A percentile compares a stretch with the other conserved stretches of the same genome.
Conservation (phyloP, 208 protist genomes). For the Trypanosoma rangeli region DNA sequence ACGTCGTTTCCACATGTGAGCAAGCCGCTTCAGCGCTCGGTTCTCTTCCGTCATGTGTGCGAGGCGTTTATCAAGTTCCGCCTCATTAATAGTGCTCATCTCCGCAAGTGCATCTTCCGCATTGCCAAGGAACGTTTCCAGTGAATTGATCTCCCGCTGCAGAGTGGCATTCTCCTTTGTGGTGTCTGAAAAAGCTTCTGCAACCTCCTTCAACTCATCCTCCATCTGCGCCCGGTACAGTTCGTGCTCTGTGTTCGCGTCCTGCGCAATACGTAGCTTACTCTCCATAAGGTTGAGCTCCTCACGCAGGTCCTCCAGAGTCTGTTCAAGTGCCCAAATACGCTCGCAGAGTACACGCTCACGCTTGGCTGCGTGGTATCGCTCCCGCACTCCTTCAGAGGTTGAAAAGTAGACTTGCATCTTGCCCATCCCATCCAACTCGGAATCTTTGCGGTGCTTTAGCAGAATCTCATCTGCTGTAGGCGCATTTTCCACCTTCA, state of each 20-base stretch:
- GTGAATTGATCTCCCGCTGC: slow-evolving; percentile 37
- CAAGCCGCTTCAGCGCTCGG: slow-evolving; percentile 33
- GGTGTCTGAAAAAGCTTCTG: slow-evolving; percentile 33
- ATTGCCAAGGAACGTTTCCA: slow-evolving; percentile 44
- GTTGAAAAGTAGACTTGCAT: slow-evolving; percentile 45
- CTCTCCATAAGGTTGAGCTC: slow-evolving; percentile 52
- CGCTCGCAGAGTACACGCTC: slow-evolving; percentile 53
- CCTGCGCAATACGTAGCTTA: slow-evolving; percentile 59
- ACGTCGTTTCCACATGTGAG: slow-evolving; percentile 72
- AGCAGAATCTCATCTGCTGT: slow-evolving; percentile 18
- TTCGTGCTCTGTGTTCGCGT: slow-evolving; percentile 55
- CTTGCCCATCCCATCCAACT: neutral
- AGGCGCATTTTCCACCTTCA: neutral
- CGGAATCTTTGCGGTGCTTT: slow-evolving; percentile 11
- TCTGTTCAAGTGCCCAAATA: slow-evolving; percentile 51
- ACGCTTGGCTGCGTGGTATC: slow-evolving; percentile 46
- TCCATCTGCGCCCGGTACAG: slow-evolving; percentile 47
- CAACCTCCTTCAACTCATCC: slow-evolving; percentile 39
- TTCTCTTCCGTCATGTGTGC: slow-evolving; percentile 38
- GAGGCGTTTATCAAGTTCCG: slow-evolving; percentile 45
- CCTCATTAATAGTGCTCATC: slow-evolving; percentile 44
- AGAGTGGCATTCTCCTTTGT: slow-evolving; percentile 43
- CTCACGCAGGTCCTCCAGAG: slow-evolving; percentile 50
- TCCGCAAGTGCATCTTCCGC: slow-evolving; percentile 56
- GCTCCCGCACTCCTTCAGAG: slow-evolving; percentile 58